Conservation (phyloP, 768 basidiomycete genomes). For the Tricholoma saponaceum region DNA sequence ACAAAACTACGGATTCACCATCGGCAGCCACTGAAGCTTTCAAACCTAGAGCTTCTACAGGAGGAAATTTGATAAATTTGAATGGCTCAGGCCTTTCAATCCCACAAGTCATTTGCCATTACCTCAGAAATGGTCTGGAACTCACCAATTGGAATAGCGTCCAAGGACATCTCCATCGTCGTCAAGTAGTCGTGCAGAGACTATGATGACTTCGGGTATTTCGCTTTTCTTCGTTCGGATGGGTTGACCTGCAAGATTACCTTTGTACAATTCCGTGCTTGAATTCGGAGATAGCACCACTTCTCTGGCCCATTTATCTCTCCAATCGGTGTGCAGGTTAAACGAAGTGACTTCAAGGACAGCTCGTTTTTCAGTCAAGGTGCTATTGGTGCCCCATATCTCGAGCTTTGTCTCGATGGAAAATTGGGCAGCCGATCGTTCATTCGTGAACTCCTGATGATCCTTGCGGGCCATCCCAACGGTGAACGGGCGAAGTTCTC, state of each 20-base stretch:
- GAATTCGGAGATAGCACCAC: slow-evolving; percentile 65
- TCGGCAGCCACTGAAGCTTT: slow-evolving; percentile 44
- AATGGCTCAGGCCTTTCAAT: slow-evolving; percentile 84
- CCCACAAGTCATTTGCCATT: not conserved
- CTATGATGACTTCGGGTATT: slow-evolving; percentile 61
- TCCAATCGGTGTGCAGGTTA: slow-evolving; percentile 63
- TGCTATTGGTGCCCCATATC: slow-evolving; percentile 87
- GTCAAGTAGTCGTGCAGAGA: slow-evolving; percentile 66
- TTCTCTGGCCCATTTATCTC: slow-evolving; percentile 42
- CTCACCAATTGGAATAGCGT: slow-evolving; percentile 74
- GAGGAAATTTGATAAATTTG: slow-evolving; percentile 85
- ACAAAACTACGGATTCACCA: slow-evolving; percentile 56
- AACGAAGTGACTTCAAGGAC: slow-evolving; percentile 64
- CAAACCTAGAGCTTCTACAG: slow-evolving; percentile 54
- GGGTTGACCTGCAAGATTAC: slow-evolving; percentile 71
- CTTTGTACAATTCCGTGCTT: slow-evolving; percentile 80
- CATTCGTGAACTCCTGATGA: slow-evolving; percentile 48
- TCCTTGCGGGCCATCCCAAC: slow-evolving; percentile 86
- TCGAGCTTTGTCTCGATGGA: slow-evolving; percentile 65
- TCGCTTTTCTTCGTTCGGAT: slow-evolving; percentile 61
- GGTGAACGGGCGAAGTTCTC: slow-evolving; percentile 77
- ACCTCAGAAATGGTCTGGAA: slow-evolving; percentile 13
- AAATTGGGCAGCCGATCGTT: slow-evolving; percentile 63
- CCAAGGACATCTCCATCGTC: slow-evolving; percentile 53
- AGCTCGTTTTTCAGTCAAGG: slow-evolving; percentile 50